These are phyloP conservation scores for Colletotrichum sp. DNA, from an alignment of 2,329 filamentous ascomycete genomes.

Conservation along the genomic window DNA sequence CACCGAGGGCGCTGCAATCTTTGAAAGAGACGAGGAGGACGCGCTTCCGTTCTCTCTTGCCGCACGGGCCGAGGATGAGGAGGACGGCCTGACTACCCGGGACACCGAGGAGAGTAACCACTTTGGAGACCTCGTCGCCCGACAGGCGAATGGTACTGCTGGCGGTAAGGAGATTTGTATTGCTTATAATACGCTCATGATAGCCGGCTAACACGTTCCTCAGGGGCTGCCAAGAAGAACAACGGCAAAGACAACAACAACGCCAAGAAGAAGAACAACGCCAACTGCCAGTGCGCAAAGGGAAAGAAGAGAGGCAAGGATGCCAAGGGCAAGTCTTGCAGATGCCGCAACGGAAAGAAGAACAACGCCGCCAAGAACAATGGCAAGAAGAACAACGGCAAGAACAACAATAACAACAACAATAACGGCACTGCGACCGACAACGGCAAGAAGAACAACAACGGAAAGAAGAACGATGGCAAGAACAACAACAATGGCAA, in stretches of 20 bases:
- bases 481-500: not conserved
- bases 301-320: slow-evolving; percentile 8
- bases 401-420: not conserved
- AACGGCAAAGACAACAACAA: not conserved
- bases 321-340: not conserved
- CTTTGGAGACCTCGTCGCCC: not conserved
- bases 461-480: not conserved
- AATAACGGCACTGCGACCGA: not conserved
- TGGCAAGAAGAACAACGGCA: not conserved
- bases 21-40: slow-evolving; percentile 4
- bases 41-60: not conserved
- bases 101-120: not conserved
- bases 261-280: not conserved
- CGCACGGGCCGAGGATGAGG: not conserved
- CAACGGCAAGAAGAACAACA: not conserved
- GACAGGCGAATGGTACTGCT: not conserved
- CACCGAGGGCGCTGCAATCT: not conserved
- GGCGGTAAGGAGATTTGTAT: not conserved
- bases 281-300: not conserved
- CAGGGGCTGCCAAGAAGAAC: not conserved
- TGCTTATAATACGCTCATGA: not conserved
- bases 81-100: not conserved
- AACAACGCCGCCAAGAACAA: slow-evolving; percentile 1
- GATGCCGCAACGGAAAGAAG: not conserved
- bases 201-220: not conserved